phyloP scores from a whole-genome alignment of 208 protist genomes.

The Leptomonas pyrrhocoris region DNA sequence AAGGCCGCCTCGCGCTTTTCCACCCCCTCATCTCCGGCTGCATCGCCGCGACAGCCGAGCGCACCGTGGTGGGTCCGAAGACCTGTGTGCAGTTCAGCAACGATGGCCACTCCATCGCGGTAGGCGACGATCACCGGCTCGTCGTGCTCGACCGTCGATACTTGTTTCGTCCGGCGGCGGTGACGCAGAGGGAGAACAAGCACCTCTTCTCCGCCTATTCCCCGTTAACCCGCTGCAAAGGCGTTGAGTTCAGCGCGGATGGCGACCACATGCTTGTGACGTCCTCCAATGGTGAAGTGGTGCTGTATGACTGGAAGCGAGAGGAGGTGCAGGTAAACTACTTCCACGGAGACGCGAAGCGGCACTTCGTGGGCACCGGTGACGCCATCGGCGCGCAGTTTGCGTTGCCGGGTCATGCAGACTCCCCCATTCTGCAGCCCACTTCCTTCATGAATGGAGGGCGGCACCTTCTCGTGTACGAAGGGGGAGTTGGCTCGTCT shows the following conservation, averaged over 20 bases:
- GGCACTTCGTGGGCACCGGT: constrained; percentile 62
- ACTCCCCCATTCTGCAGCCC: constrained; percentile 59
- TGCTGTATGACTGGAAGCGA: constrained; percentile 48
- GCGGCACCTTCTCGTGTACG: constrained; percentile 80
- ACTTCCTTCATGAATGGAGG: constrained; percentile 64
- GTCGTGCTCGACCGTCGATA: constrained; percentile 65
- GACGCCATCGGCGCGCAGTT: constrained; percentile 74
- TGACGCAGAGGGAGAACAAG: constrained; percentile 41
- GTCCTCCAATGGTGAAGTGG: constrained; percentile 65
- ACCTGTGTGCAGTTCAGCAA: constrained; percentile 55
- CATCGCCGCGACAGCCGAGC: constrained; percentile 60
- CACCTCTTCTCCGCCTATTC: constrained; percentile 48
- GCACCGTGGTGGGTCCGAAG: constrained; percentile 41
- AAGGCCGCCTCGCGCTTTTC: constrained; percentile 68
- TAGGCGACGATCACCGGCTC: constrained; percentile 68
- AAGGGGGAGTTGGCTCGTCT: constrained; percentile 1
- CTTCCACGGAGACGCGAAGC: constrained; percentile 57
- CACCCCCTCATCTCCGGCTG: constrained; percentile 81
- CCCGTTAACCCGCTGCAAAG: constrained; percentile 53
- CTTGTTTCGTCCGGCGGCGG: constrained; percentile 35
- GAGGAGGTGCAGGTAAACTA: constrained; percentile 46
- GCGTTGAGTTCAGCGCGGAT: constrained; percentile 48
- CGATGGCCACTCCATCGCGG: constrained; percentile 57
- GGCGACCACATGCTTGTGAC: constrained; percentile 56
- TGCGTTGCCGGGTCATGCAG: constrained; percentile 40